Evolutionary conservation across 345 rosid genomes (phyloP), one percentile per base, ranked within the genome.

Genomic region (Eutrema japonicum): DNA sequence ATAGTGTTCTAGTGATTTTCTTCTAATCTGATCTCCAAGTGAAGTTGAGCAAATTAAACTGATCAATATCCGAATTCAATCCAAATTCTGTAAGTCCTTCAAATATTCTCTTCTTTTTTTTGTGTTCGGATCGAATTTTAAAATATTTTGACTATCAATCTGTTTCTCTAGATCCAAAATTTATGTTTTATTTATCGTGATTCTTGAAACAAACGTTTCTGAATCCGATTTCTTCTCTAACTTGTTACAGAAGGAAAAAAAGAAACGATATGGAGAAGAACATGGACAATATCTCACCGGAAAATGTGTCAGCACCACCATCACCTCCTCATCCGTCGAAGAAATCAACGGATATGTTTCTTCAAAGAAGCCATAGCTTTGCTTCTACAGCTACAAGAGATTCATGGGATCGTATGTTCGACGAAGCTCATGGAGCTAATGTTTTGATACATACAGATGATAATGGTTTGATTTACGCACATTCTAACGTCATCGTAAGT

Each of bases 321-420:
- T 9, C 78, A 62, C 63, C 59, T 7, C 78, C 74, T 0, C 40
- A 66, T 2, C 47, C 69, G n/a, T 10, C n/a, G 35, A 59, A 54
- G 49, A 73, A 37, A 12, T 29, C 61, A 4, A 54, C 35, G 64
- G 35, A 75, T 70, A 14, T 43, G 35, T 27, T 36, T 11, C 5
- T 5, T 1, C 47, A 8, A 67, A 67, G 2, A 35, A 14, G 16
- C 10, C 35, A 76, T 35, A 66, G 54, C 65, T 40, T 32, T 74
- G 88, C 76, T 16, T 80, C 82, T 6, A 72, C 59, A 4, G 78
- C 82, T 11, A 72, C 90, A n/a, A 81, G 72, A 62, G 82, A 88
- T 63, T 40, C 79, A 67, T 93, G 93, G 94, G 97, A 93, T 49
- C 85, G 82, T 29, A 85, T 93, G 72, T 93, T 93, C 45, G 89